Percentiles rank a stretch among this genome's conserved stretches.
Evolutionary conservation across 106 monocot species (phyloP).

Genomic region (Dioscorea zingiberensis): DNA sequence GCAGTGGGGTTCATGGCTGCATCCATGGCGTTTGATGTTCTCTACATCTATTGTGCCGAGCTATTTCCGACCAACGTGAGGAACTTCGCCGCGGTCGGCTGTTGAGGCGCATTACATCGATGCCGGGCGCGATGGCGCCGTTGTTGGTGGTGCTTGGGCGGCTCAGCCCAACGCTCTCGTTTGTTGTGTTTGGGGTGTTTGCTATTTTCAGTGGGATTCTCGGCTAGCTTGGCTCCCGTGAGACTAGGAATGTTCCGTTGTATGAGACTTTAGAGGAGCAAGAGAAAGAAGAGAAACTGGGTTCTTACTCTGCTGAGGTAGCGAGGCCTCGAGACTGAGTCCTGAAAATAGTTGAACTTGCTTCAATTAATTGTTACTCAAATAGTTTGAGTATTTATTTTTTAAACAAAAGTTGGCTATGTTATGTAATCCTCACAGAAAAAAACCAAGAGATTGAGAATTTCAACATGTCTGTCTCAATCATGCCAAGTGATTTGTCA

Average conservation of each 20-base stretch:
- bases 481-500: too few relatives aligned
- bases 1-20: conserved; percentile 71
- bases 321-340: too few relatives aligned
- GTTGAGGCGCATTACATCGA: too few relatives aligned
- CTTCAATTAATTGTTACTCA: too few relatives aligned
- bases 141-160: conserved; percentile 59
- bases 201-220: conserved; percentile 39
- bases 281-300: conserved; percentile 57
- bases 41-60: conserved; percentile 69
- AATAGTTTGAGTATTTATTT: too few relatives aligned
- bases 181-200: conserved; percentile 48
- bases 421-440: too few relatives aligned
- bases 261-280: conserved; percentile 81
- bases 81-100: conserved; percentile 72
- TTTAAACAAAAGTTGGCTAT: too few relatives aligned
- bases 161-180: conserved; percentile 36
- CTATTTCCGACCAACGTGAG: conserved; percentile 78
- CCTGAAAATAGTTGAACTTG: too few relatives aligned
- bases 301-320: not conserved
- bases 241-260: conserved; percentile 56
- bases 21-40: conserved; percentile 42
- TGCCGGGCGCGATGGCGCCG: conserved; percentile 74
- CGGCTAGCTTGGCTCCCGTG: conserved; percentile 61
- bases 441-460: too few relatives aligned
- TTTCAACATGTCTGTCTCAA: too few relatives aligned